Evolutionary conservation across 192 early-diverging fungal species (phyloP).

Genomic region (Lobosporangium transversale): DNA sequence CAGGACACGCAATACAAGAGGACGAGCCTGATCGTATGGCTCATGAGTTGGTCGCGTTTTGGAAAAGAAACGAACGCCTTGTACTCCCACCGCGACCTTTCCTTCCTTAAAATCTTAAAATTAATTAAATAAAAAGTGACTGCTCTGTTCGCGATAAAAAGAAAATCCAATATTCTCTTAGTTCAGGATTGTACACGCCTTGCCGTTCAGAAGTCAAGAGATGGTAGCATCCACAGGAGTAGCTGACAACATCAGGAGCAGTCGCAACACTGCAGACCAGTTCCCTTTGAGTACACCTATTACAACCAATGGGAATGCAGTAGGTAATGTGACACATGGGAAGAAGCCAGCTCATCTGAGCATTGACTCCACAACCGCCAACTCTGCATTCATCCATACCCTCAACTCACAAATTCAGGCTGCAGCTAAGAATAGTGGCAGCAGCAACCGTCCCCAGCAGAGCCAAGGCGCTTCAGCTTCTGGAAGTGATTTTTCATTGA

Average conservation of each 20-base stretch:
- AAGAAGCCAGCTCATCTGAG: conserved; percentile 43
- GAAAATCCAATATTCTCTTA: too few species aligned
- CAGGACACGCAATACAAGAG: conserved; percentile 80
- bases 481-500: conserved; percentile 35
- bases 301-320: neutral
- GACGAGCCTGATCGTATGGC: conserved; percentile 72
- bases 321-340: neutral
- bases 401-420: conserved; percentile 44
- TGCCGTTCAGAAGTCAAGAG: too few species aligned
- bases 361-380: conserved; percentile 32
- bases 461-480: conserved; percentile 8
- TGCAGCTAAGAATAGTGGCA: conserved; percentile 26
- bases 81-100: conserved; percentile 54
- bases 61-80: conserved; percentile 72
- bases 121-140: too few species aligned
- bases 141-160: too few species aligned
- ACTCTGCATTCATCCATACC: conserved; percentile 38
- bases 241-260: conserved; percentile 28
- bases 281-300: neutral
- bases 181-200: too few species aligned
- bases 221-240: conserved; percentile 2
- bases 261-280: neutral
- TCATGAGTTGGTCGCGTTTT: conserved; percentile 68
- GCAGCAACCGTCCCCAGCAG: conserved; percentile 2
- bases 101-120: neutral